These are phyloP conservation scores for Dorcoceras hygrometricum DNA, from an alignment of 257 asterid genomes.

Conservation along the genomic window DNA sequence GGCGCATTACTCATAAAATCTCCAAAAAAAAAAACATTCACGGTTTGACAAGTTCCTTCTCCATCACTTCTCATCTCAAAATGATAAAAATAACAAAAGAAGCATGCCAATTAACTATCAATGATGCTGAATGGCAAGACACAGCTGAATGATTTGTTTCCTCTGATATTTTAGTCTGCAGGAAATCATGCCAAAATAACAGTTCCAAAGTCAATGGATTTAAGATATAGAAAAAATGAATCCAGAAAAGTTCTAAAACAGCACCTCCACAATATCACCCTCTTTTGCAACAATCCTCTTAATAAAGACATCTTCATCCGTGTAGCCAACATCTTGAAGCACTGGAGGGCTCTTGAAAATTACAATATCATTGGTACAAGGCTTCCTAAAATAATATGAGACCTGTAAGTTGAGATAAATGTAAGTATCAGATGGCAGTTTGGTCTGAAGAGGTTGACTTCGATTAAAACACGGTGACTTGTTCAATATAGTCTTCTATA, in stretches of 20 bases:
- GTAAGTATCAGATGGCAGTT: constrained; percentile 1
- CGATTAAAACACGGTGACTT: neutral
- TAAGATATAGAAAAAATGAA: neutral
- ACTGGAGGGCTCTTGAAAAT: constrained; percentile 91
- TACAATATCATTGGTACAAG: constrained; percentile 83
- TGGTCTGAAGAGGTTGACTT: neutral
- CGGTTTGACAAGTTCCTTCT: neutral
- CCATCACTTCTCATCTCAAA: neutral
- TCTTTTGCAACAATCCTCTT: constrained; percentile 86
- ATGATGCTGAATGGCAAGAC: neutral
- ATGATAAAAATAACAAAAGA: neutral
- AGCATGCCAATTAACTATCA: neutral
- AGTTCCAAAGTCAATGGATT: neutral
- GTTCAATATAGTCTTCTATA: neutral
- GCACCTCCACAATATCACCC: constrained; percentile 90
- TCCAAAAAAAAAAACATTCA: too few species aligned
- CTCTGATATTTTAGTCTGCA: neutral
- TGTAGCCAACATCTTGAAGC: constrained; percentile 92
- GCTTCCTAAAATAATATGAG: constrained; percentile 77
- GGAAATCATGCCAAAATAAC: neutral
- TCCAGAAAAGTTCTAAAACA: constrained; percentile 1
- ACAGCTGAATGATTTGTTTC: neutral
- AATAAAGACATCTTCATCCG: constrained; percentile 87
- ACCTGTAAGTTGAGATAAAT: constrained; percentile 49
- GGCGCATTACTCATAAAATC: neutral